phyloP scores from a whole-genome alignment of 169 alveolate genomes.

The Perkinsus olseni region DNA sequence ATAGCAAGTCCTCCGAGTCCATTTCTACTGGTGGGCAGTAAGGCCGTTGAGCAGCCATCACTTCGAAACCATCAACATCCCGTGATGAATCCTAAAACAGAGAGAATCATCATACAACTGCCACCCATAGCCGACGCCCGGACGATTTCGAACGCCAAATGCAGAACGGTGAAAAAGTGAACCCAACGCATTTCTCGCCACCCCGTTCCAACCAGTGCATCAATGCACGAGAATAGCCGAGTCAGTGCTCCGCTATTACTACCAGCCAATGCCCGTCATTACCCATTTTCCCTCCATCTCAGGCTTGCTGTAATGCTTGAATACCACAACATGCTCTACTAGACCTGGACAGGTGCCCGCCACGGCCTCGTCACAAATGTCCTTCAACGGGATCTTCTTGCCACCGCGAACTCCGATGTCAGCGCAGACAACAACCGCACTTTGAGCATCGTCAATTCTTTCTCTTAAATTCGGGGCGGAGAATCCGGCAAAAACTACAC shows the following conservation, averaged over 20 bases:
- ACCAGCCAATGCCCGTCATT: neutral
- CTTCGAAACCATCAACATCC: conserved; percentile 66
- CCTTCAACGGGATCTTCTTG: conserved; percentile 60
- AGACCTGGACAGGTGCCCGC: conserved; percentile 33
- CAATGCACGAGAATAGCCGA: too few relatives aligned
- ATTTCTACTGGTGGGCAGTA: conserved; percentile 81
- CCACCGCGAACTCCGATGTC: conserved; percentile 81
- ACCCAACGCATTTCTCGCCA: too few relatives aligned
- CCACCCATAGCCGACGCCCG: too few relatives aligned
- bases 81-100: conserved; percentile 39
- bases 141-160: too few relatives aligned
- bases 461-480: conserved; percentile 84
- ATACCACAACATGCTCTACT: conserved; percentile 55
- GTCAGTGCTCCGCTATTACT: too few relatives aligned
- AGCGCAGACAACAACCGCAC: conserved; percentile 67
- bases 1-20: conserved; percentile 87
- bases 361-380: conserved; percentile 74
- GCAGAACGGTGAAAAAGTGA: too few relatives aligned
- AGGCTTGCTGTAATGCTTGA: conserved; percentile 39
- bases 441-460: conserved; percentile 76
- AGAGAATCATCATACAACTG: neutral
- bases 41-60: conserved; percentile 68
- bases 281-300: neutral
- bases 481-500: conserved; percentile 95
- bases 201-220: too few relatives aligned